phyloP scores from a whole-genome alignment of 176 grass and related monocot species.

The Triticum turgidum region DNA sequence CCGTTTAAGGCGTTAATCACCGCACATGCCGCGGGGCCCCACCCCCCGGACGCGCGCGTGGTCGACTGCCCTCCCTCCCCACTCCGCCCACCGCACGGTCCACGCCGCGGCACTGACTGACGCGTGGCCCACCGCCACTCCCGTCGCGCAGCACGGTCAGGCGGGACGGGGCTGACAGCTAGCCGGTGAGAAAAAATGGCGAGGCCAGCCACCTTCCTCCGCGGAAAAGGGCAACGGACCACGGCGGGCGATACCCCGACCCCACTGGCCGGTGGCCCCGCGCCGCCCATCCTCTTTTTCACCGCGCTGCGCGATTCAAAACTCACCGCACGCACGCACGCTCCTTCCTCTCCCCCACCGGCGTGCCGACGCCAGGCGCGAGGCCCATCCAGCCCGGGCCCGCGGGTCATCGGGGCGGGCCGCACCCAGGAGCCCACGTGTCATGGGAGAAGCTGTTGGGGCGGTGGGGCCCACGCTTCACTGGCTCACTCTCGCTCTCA shows the following conservation, averaged over 20 bases:
- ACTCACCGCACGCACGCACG: not conserved
- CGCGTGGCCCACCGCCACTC: not conserved
- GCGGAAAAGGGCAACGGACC: not conserved
- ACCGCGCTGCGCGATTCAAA: not conserved
- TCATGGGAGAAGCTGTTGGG: not conserved
- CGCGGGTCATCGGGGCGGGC: not conserved
- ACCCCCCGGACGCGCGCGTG: not conserved
- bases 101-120: not conserved
- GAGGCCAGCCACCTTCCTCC: not conserved
- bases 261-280: not conserved
- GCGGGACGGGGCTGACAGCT: not conserved
- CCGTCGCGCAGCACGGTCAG: not conserved
- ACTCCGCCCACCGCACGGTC: not conserved
- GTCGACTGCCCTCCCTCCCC: not conserved
- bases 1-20: conserved; percentile 6
- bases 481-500: not conserved
- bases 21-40: not conserved
- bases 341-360: not conserved
- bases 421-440: not conserved
- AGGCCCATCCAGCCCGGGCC: not conserved
- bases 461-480: conserved; percentile 22
- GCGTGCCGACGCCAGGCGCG: not conserved
- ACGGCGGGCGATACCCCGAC: not conserved
- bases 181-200: conserved; percentile 20
- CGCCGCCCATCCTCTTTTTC: not conserved